Conservation (phyloP, 1,284 basidiomycete genomes). For the Mycena sp. region DNA sequence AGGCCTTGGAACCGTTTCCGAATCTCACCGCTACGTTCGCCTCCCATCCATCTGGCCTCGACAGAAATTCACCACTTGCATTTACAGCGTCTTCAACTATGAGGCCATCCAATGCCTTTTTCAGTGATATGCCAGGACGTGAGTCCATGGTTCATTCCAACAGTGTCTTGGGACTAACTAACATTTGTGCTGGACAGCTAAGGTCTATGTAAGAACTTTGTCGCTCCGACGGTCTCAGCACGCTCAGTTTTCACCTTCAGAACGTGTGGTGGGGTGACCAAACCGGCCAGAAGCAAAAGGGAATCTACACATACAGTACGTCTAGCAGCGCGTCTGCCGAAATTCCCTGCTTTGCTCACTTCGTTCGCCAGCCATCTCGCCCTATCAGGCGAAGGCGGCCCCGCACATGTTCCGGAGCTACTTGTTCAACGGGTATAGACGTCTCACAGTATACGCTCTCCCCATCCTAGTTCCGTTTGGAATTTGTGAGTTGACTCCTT, state of each 20-base stretch:
- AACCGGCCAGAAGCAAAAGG: conserved; percentile 76
- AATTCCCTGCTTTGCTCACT: conserved; percentile 44
- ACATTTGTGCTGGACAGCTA: conserved; percentile 46
- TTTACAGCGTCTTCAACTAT: conserved; percentile 55
- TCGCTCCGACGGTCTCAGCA: neutral
- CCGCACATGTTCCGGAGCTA: conserved; percentile 78
- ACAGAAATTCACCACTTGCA: conserved; percentile 18
- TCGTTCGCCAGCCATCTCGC: conserved; percentile 73
- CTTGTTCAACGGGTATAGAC: conserved; percentile 89
- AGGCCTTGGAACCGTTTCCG: neutral
- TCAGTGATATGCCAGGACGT: conserved; percentile 85
- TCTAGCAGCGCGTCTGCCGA: neutral
- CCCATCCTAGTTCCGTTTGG: conserved; percentile 87
- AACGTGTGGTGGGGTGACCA: conserved; percentile 94
- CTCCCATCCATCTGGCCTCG: neutral
- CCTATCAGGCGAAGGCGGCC: conserved; percentile 80
- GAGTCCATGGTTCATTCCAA: conserved; percentile 38
- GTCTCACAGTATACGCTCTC: conserved; percentile 77
- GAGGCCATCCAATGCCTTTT: conserved; percentile 71
- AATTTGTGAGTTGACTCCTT: conserved; percentile 65
- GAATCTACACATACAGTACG: conserved; percentile 82
- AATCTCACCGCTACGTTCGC: neutral
- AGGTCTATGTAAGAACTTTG: conserved; percentile 67
- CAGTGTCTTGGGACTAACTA: neutral
- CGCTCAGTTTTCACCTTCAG: conserved; percentile 49